Evolutionary conservation across 495 filamentous ascomycete species (phyloP).

Genomic region (Hyaloscypha variabilis): DNA sequence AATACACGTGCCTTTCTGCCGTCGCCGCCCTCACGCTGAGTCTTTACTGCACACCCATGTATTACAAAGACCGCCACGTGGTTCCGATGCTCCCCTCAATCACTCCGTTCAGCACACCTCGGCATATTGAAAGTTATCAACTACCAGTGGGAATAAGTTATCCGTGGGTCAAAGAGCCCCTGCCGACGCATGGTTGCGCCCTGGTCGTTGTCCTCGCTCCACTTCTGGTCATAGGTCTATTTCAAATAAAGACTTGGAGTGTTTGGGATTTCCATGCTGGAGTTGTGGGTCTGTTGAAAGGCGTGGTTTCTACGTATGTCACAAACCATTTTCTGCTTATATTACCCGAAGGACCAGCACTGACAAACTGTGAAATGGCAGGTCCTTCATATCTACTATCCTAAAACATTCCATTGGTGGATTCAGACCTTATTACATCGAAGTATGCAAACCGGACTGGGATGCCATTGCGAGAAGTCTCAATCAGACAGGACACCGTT

Average conservation of each 20-base stretch:
- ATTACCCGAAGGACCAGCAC: not conserved
- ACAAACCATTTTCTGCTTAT: not conserved
- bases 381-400: slow-evolving; percentile 55
- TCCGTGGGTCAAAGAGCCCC: not conserved
- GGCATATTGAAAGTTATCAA: not conserved
- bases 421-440: slow-evolving; percentile 60
- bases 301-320: slow-evolving; percentile 15
- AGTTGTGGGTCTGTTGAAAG: slow-evolving; percentile 7
- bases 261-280: slow-evolving; percentile 18
- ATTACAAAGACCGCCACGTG: not conserved
- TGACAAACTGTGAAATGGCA: slow-evolving; percentile 2
- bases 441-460: slow-evolving; percentile 56
- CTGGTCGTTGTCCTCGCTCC: slow-evolving; percentile 12
- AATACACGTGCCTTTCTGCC: not conserved
- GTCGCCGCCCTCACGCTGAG: not conserved
- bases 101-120: not conserved
- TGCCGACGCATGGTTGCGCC: slow-evolving; percentile 2
- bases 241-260: slow-evolving; percentile 12
- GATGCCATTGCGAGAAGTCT: slow-evolving; percentile 34
- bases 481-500: not conserved
- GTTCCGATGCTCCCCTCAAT: slow-evolving; percentile 1
- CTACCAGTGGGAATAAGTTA: slow-evolving; percentile 5
- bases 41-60: slow-evolving; percentile 4
- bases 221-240: slow-evolving; percentile 7
- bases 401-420: slow-evolving; percentile 61